Percentiles rank a stretch among this genome's conserved stretches.
These are phyloP conservation scores for Kentomonas sorsogonicus DNA, from an alignment of 208 protist genomes.

Conservation along the genomic window DNA sequence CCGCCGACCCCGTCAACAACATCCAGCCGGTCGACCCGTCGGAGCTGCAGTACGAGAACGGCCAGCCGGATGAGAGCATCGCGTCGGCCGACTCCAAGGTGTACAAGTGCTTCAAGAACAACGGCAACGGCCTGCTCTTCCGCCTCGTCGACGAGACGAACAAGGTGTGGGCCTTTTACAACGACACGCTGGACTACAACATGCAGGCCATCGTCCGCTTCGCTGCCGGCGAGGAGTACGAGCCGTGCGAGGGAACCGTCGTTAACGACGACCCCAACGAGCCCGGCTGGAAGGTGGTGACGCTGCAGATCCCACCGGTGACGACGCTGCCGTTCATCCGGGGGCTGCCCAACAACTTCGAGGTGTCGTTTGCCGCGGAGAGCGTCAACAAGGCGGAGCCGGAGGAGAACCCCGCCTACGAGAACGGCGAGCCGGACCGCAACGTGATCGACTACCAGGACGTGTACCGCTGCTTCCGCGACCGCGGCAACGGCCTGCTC, in stretches of 20 bases:
- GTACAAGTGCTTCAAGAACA: constrained; percentile 74
- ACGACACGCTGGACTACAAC: constrained; percentile 47
- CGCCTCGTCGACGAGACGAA: constrained; percentile 42
- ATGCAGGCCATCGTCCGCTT: constrained; percentile 55
- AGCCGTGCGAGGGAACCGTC: constrained; percentile 16
- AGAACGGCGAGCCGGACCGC: constrained; percentile 48
- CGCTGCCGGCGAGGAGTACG: constrained; percentile 22
- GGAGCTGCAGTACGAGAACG: constrained; percentile 51
- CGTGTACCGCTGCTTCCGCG: constrained; percentile 64
- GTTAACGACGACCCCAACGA: background rate
- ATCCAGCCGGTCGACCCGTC: constrained; percentile 44
- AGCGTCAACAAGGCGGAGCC: constrained; percentile 23
- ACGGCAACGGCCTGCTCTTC: constrained; percentile 64
- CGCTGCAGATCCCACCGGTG: constrained; percentile 33
- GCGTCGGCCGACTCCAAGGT: constrained; percentile 70
- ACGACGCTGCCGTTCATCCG: constrained; percentile 56
- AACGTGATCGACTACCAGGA: constrained; percentile 46
- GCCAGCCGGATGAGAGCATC: constrained; percentile 30
- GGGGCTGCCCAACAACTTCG: constrained; percentile 42
- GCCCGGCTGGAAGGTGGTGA: background rate
- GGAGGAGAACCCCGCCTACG: constrained; percentile 14
- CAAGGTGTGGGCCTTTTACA: constrained; percentile 49
- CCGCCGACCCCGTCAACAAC: constrained; percentile 36
- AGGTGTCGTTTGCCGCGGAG: constrained; percentile 57
- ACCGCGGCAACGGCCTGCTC: constrained; percentile 66